These are phyloP conservation scores for Zangia roseola DNA, from an alignment of 768 basidiomycete species.

Conservation along the genomic window DNA sequence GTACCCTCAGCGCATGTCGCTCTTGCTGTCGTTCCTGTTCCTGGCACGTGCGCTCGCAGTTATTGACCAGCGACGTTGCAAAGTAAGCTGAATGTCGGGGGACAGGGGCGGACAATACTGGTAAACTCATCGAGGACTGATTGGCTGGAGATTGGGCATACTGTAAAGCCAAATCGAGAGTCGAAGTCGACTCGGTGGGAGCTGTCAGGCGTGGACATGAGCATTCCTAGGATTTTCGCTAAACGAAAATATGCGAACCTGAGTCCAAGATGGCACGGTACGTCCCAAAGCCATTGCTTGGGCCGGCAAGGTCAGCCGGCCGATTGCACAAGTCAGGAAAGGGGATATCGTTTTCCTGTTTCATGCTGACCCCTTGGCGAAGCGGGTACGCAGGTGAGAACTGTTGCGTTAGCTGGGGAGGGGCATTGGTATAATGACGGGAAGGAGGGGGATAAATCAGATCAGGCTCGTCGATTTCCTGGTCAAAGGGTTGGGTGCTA, in stretches of 20 bases:
- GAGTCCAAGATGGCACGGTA: constrained; percentile 26
- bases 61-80: constrained; percentile 29
- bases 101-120: constrained; percentile 31
- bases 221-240: neutral
- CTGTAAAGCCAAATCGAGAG: constrained; percentile 27
- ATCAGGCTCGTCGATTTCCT: constrained; percentile 29
- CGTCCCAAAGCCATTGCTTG: constrained; percentile 20
- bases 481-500: constrained; percentile 20
- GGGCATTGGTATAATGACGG: constrained; percentile 22
- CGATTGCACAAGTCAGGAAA: constrained; percentile 28
- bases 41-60: constrained; percentile 38
- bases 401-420: constrained; percentile 18
- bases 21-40: constrained; percentile 38
- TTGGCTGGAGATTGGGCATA: constrained; percentile 20
- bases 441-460: constrained; percentile 21
- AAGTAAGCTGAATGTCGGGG: constrained; percentile 34
- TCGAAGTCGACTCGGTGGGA: constrained; percentile 16
- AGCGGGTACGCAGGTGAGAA: constrained; percentile 23
- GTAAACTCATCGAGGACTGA: constrained; percentile 20
- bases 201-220: constrained; percentile 13
- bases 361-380: constrained; percentile 22
- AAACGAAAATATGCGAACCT: constrained; percentile 23
- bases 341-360: constrained; percentile 29
- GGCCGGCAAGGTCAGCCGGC: constrained; percentile 21
- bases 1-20: constrained; percentile 29